Evolutionary conservation across 1,284 basidiomycete genomes (phyloP).

Genomic region (Tilletia setariae): DNA sequence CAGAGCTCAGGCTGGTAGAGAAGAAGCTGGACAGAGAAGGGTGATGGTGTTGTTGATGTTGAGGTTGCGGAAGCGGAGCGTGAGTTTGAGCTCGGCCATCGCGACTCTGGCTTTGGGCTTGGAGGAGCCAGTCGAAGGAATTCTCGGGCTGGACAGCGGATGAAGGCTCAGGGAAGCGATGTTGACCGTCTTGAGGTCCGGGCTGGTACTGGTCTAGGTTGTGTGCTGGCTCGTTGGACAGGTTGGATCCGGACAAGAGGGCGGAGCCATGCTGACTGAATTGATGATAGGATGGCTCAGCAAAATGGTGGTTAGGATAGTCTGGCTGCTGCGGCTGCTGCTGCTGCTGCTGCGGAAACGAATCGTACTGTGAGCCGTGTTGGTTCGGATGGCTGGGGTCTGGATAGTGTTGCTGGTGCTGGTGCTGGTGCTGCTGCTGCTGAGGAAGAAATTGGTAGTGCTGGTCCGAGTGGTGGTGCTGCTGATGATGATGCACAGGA

Average conservation of each 20-base stretch:
- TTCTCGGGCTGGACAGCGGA: too few relatives aligned
- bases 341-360: neutral
- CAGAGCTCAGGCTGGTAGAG: neutral
- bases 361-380: neutral
- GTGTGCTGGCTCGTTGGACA: too few relatives aligned
- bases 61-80: neutral
- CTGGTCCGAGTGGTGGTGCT: too few relatives aligned
- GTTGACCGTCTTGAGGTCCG: too few relatives aligned
- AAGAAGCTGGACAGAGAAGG: slow-evolving; percentile 1
- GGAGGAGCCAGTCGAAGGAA: neutral
- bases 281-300: neutral
- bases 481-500: too few relatives aligned
- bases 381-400: neutral
- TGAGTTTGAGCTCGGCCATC: neutral
- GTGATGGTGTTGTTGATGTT: neutral
- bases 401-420: neutral
- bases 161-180: too few relatives aligned
- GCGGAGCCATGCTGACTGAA: neutral
- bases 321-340: neutral
- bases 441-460: too few relatives aligned
- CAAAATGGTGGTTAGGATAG: neutral
- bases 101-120: neutral
- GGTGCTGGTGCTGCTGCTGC: neutral
- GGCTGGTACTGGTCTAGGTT: too few relatives aligned
- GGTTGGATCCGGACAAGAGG: too few relatives aligned